Base-by-base conservation (phyloP, 2,329 filamentous ascomycete genomes). In the Fusarium denticulatum region DNA sequence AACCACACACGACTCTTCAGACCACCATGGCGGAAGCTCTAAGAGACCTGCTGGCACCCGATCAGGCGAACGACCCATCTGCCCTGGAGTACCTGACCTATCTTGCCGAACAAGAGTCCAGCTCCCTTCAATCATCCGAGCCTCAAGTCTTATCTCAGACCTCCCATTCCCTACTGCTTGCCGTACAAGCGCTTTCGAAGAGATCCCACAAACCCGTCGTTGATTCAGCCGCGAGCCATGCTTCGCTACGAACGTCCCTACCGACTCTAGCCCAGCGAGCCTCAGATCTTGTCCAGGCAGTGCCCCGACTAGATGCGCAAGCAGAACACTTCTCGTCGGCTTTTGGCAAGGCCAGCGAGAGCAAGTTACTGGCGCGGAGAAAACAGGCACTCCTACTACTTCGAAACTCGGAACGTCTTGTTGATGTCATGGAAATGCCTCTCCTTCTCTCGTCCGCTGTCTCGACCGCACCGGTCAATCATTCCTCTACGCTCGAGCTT, bases 401-500 rank as follows among this genome's bases (percentile, higher is more conserved):
- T 24, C 89, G 94, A 53, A 98, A 98, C 80, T 92, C 96, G 34
- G 96, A 98, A 81, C 91, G 96, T 62, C 87, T 98, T 7, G 93
- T 95, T 36, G 95, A 98, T 80, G 92, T 98, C 37, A 90, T 99
- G 67, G 96, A 98, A 78, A 88, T 99, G 36, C 96, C 96, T 1
- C 91, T 93, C 0, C 85, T 98, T 39, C 88, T 99, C 20, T 93
- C 93, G 18, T 95, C 95, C 4, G 92, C 95, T 50, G 92, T 95
- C 64, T 88, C 88, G 7, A 84, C 88, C 3, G 87, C 83, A 8
- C 86, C 90, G 8, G 89, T 91, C 68, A 97, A 94, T 75, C 97
- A 98, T 84, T 92, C 95, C 5, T 94, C 94, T 1, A 95, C 95
- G 0, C 86, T 99, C 39, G 96, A 99, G 81, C 87, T 99, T 6